Evolutionary conservation across 23 red algal genomes (phyloP).

Genomic region (Gracilariopsis chorda): DNA sequence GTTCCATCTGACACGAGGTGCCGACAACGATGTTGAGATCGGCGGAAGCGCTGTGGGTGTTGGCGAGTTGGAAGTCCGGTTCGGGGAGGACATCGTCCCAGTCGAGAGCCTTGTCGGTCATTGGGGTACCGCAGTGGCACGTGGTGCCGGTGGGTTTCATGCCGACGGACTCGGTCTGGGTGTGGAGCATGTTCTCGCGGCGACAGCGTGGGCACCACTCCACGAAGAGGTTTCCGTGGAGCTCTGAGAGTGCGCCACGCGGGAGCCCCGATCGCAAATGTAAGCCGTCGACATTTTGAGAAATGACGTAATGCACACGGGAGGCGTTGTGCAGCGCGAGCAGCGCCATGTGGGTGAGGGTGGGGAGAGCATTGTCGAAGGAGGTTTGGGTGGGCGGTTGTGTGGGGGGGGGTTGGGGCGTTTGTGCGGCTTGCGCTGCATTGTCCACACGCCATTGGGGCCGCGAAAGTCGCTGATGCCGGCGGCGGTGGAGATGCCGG

Average conservation of each 20-base stretch:
- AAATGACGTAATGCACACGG: slow-evolving; percentile 71
- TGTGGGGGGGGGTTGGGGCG: background rate
- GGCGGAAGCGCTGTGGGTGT: slow-evolving; percentile 17
- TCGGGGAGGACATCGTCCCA: slow-evolving; percentile 86
- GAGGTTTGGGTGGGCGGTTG: background rate
- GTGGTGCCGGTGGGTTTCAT: slow-evolving; percentile 20
- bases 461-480: slow-evolving; percentile 93
- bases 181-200: slow-evolving; percentile 35
- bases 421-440: slow-evolving; percentile 3
- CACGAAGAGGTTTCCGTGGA: slow-evolving; percentile 90
- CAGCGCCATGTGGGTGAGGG: slow-evolving; percentile 86
- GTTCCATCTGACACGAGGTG: slow-evolving; percentile 83
- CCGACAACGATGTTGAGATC: slow-evolving; percentile 75
- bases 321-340: slow-evolving; percentile 22
- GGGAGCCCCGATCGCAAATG: slow-evolving; percentile 82
- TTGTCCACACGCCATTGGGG: slow-evolving; percentile 84
- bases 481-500: slow-evolving; percentile 84
- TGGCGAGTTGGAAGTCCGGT: slow-evolving; percentile 53
- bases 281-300: slow-evolving; percentile 95
- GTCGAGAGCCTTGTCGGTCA: slow-evolving; percentile 82
- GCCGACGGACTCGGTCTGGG: slow-evolving; percentile 65
- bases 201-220: slow-evolving; percentile 70
- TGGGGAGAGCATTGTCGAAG: slow-evolving; percentile 77
- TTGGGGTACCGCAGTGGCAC: slow-evolving; percentile 24
- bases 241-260: slow-evolving; percentile 58